phyloP scores from a whole-genome alignment of 257 asterid species.

The Euphrasia confusa region DNA sequence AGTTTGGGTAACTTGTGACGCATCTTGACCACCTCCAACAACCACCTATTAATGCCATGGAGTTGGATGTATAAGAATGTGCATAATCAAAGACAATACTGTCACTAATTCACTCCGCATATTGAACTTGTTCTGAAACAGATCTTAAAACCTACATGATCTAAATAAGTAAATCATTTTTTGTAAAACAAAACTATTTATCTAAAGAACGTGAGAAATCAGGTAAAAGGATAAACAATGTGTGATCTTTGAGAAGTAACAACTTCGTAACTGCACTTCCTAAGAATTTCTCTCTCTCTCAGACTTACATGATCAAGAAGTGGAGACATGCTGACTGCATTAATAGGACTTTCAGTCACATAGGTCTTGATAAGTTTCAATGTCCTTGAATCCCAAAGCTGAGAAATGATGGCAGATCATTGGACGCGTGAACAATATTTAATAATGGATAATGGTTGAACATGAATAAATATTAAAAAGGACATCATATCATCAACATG shows the following conservation, averaged over 20 bases:
- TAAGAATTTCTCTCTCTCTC: neutral
- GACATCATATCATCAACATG: neutral
- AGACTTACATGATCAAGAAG: conserved; percentile 78
- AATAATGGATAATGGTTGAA: neutral
- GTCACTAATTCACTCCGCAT: neutral
- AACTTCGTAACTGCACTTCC: neutral
- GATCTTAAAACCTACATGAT: neutral
- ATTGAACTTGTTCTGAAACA: neutral
- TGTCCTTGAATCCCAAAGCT: conserved; percentile 74
- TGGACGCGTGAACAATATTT: neutral
- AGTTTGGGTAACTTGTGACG: conserved; percentile 75
- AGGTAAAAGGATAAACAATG: neutral
- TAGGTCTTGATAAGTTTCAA: conserved; percentile 78
- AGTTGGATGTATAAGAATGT: neutral
- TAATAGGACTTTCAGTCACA: conserved; percentile 68
- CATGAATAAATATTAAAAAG: neutral
- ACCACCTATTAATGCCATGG: conserved; percentile 53
- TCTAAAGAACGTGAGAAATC: neutral
- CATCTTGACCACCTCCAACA: conserved; percentile 98
- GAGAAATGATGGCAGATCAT: conserved; percentile 25
- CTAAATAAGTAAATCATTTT: neutral
- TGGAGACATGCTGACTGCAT: conserved; percentile 94
- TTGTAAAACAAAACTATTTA: neutral
- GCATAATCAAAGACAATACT: neutral
- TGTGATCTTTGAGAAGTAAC: too few relatives aligned